A percentile compares a stretch with the other conserved stretches of the same genome.
Conservation (phyloP, 768 basidiomycete genomes). For the Leccinellum rugosiceps region DNA sequence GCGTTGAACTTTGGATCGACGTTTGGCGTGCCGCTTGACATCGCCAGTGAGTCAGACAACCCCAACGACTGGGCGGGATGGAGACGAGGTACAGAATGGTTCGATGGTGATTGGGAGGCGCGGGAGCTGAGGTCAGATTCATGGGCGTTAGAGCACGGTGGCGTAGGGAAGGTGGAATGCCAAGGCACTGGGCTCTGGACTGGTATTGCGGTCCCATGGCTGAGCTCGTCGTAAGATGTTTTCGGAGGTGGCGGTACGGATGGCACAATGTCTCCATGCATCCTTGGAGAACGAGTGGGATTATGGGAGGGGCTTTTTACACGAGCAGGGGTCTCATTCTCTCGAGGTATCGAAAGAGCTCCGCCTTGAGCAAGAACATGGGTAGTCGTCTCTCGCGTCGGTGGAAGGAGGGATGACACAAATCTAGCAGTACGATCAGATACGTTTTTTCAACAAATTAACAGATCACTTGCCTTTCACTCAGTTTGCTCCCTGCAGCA, state of each 20-base stretch:
- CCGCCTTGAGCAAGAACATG: conserved; percentile 71
- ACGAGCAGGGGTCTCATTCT: not conserved
- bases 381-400: conserved; percentile 66
- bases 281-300: not conserved
- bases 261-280: not conserved
- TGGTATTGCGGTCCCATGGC: conserved; percentile 15
- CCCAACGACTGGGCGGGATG: not conserved
- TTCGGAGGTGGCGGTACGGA: not conserved
- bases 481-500: conserved; percentile 34
- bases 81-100: conserved; percentile 23
- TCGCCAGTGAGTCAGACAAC: not conserved
- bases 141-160: conserved; percentile 15
- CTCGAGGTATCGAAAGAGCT: conserved; percentile 15
- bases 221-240: conserved; percentile 3
- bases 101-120: conserved; percentile 25
- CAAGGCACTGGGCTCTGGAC: conserved; percentile 11
- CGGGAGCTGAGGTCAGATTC: conserved; percentile 20
- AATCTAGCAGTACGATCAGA: conserved; percentile 38
- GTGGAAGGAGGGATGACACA: conserved; percentile 69
- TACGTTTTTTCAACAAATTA: not conserved
- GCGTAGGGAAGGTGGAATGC: conserved; percentile 18
- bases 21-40: conserved; percentile 5
- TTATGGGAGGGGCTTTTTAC: not conserved
- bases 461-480: conserved; percentile 12
- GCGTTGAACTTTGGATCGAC: conserved; percentile 45